These are phyloP conservation scores for Rutstroemia sydowiana DNA, from an alignment of 2,329 filamentous ascomycete species.

Conservation along the genomic window DNA sequence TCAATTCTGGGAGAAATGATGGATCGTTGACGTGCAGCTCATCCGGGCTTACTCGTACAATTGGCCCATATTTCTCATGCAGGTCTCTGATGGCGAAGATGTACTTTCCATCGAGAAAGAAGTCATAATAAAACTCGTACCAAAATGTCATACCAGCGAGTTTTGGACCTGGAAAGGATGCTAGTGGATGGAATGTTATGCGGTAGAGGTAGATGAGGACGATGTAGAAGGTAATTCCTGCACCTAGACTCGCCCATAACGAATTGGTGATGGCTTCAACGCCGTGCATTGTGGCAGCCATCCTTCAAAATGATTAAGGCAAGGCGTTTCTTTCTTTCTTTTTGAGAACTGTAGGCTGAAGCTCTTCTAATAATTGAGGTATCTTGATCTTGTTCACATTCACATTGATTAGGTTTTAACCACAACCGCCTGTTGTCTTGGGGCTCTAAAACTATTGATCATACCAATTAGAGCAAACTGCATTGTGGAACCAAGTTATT, in stretches of 20 bases:
- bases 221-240: neutral
- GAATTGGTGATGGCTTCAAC: neutral
- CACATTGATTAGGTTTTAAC: no score
- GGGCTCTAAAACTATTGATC: no score
- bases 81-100: conserved; percentile 30
- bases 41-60: conserved; percentile 31
- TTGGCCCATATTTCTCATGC: conserved; percentile 34
- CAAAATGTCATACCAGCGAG: conserved; percentile 26
- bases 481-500: no score
- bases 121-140: conserved; percentile 36
- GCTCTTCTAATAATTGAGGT: no score
- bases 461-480: no score
- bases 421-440: no score
- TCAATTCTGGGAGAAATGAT: conserved; percentile 24
- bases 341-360: no score
- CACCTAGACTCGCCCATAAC: neutral
- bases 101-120: conserved; percentile 35
- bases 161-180: conserved; percentile 29
- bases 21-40: conserved; percentile 35
- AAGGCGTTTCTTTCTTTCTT: no score
- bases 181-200: conserved; percentile 19
- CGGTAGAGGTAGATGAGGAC: neutral
- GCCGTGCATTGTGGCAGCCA: neutral
- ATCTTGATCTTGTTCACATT: no score
- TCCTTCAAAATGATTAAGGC: neutral